Base-by-base conservation (phyloP, 805 yeast species). In the Yamadazyma akitaensis region DNA sequence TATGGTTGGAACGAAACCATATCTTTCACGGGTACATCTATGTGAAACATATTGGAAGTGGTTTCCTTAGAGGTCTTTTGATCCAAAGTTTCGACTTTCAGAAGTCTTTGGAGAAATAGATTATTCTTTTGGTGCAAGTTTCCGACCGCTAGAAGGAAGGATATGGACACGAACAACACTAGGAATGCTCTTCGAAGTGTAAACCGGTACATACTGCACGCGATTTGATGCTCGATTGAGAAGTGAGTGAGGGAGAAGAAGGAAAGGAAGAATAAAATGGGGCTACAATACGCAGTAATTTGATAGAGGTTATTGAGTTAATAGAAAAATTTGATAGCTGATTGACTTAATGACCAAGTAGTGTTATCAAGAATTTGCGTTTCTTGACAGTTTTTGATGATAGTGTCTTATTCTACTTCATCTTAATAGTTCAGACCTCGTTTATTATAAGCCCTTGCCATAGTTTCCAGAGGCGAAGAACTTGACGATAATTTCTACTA, bases 381-480 rank as follows among this genome's bases (percentile, higher is more conserved):
- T 21, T 21, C 24, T 21, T 21, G 6, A 7, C 7, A 21, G 7
- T 7, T 21, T 21, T 21, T 21, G n/a, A 21, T 21, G 7, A 21
- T 5, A 21, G 24, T 21, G 4, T 21, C 24, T 21, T 21, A 21
- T 21, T 21, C 4, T 21, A 21, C 24, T 21, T 5, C 24, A 21
- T 7, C 6, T 21, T 21, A 7, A 21, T 21, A 21, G 24, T 21
- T 21, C 24, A 21, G 7, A 21, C 24, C 24, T 21, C 24, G 24
- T 26, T 5, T 38, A 35, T 21, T 16, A 88, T 65, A 88, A 75
- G 35, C 96, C 96, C 72, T 89, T 88, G 54, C 92, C 96, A 66
- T 88, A 88, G 70, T 86, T 85, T 42, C 96, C 96, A 54, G 80
- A 73, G 52, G 79, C 83, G 57, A 84, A 84, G 69, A 89, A 90